phyloP scores from a whole-genome alignment of 352 stramenopile species.

The Globisporangium irregulare region DNA sequence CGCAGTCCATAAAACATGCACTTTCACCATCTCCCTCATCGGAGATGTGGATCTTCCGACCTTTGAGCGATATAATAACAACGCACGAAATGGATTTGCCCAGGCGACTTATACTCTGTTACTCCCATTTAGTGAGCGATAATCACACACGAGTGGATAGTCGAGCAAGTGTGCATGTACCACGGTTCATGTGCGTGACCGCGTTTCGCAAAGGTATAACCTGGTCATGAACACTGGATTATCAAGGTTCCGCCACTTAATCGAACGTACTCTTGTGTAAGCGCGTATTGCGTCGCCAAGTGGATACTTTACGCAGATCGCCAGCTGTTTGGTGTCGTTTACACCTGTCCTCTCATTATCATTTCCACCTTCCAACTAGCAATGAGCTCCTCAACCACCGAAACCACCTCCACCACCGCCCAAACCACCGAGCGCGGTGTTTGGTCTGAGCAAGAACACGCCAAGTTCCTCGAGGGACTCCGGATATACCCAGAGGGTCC shows the following conservation, averaged over 20 bases:
- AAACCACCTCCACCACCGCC: too few species aligned
- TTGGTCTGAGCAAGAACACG: constrained; percentile 37
- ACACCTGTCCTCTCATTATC: background rate
- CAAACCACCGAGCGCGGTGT: constrained; percentile 16
- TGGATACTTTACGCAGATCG: background rate
- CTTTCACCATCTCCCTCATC: background rate
- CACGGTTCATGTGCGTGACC: background rate
- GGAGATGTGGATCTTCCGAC: background rate
- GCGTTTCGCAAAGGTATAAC: background rate
- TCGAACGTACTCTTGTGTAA: background rate
- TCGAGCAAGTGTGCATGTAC: background rate
- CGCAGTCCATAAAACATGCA: background rate
- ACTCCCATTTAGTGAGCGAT: too few species aligned
- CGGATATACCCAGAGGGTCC: constrained; percentile 24
- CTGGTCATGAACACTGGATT: background rate
- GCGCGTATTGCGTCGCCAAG: background rate
- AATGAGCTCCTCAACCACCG: background rate
- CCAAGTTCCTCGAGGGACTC: constrained; percentile 31
- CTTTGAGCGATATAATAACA: background rate
- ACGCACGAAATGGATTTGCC: background rate
- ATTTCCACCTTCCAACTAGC: background rate
- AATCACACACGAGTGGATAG: background rate
- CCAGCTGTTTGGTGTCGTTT: background rate
- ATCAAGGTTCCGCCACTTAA: background rate
- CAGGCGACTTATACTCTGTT: too few species aligned